Evolutionary conservation across 2,329 filamentous ascomycete genomes (phyloP).

Genomic region (Aschersonia sp.): DNA sequence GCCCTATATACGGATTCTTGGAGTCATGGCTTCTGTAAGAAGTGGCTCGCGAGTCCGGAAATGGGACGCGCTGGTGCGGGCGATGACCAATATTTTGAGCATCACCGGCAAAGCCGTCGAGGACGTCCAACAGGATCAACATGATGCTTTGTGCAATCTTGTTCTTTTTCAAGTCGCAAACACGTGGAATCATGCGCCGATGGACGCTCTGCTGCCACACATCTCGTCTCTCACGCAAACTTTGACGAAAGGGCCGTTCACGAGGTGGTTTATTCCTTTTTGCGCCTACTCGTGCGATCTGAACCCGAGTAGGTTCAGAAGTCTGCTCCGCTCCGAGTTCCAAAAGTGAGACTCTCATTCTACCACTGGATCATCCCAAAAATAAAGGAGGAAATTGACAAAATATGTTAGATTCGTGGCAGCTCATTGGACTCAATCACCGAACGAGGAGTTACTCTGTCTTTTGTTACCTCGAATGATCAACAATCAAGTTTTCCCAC

Average conservation of each 20-base stretch:
- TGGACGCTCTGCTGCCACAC: constrained; percentile 63
- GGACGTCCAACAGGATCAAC: constrained; percentile 19
- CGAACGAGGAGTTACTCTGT: constrained; percentile 55
- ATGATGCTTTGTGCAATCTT: constrained; percentile 38
- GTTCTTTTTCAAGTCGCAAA: constrained; percentile 48
- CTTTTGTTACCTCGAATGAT: constrained; percentile 54
- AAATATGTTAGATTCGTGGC: constrained; percentile 49
- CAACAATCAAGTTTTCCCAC: constrained; percentile 37
- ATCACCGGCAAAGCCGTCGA: constrained; percentile 24
- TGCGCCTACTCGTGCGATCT: constrained; percentile 69
- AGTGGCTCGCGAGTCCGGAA: constrained; percentile 60
- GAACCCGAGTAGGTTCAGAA: constrained; percentile 59
- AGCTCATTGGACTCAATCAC: constrained; percentile 53
- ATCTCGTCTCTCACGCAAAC: constrained; percentile 50
- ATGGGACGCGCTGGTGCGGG: constrained; percentile 54
- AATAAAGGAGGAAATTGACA: constrained; percentile 7
- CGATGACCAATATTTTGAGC: constrained; percentile 37
- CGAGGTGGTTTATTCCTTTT: constrained; percentile 68
- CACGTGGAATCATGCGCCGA: constrained; percentile 59
- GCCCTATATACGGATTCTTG: constrained; percentile 45
- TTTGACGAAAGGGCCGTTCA: constrained; percentile 50
- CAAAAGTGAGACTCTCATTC: constrained; percentile 43
- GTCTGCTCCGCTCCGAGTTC: constrained; percentile 66
- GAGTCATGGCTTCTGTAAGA: constrained; percentile 61
- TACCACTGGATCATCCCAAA: background rate